Percentiles rank a stretch among this genome's conserved stretches.
phyloP scores from a whole-genome alignment of 352 stramenopile genomes.

The Phytopythium mirpurense region DNA sequence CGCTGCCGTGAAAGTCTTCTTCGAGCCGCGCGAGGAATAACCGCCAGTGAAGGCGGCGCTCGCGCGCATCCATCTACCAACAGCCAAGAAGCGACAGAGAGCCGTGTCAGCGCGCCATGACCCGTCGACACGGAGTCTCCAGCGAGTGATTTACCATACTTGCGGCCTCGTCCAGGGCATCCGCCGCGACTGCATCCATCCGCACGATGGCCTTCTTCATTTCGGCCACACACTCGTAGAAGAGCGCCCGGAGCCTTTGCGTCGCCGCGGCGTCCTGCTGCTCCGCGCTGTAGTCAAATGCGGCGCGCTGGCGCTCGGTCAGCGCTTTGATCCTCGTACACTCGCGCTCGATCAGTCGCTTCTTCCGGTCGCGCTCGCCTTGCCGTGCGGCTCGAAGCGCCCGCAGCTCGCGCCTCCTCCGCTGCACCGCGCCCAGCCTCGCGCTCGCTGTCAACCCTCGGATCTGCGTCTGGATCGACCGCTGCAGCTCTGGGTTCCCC shows the following conservation, averaged over 20 bases:
- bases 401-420: neutral
- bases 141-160: slow-evolving; percentile 32
- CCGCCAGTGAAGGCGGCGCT: slow-evolving; percentile 22
- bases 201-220: slow-evolving; percentile 31
- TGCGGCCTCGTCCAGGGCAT: slow-evolving; percentile 24
- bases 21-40: slow-evolving; percentile 29
- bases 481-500: neutral
- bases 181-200: slow-evolving; percentile 19
- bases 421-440: neutral
- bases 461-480: neutral
- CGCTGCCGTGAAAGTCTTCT: slow-evolving; percentile 14
- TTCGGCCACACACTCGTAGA: slow-evolving; percentile 36
- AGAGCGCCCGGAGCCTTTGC: slow-evolving; percentile 11
- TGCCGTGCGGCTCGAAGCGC: neutral
- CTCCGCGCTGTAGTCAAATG: neutral
- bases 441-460: neutral
- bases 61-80: slow-evolving; percentile 13
- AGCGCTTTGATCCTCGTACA: too few relatives aligned
- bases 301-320: neutral
- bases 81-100: too few relatives aligned
- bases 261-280: neutral
- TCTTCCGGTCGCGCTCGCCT: neutral
- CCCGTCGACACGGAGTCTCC: neutral
- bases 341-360: neutral
- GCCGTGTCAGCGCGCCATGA: neutral